A percentile compares a stretch with the other conserved stretches of the same genome.
phyloP scores from a whole-genome alignment of 495 filamentous ascomycete species.

The Penicillium angulare region DNA sequence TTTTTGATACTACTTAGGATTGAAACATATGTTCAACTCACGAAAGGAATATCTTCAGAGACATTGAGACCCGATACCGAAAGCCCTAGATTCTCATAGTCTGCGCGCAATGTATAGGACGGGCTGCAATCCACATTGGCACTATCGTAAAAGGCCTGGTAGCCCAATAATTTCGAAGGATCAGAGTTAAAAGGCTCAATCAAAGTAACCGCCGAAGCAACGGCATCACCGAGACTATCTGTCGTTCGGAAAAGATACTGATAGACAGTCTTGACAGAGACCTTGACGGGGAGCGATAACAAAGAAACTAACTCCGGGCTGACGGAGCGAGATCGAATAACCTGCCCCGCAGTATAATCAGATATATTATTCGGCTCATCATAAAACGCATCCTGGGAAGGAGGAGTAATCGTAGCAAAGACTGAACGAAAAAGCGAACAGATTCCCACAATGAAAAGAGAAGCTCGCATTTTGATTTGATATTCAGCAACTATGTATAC shows the following conservation, averaged over 20 bases:
- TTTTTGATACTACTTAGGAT: too few relatives aligned
- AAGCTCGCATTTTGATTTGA: too few relatives aligned
- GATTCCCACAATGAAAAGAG: too few relatives aligned
- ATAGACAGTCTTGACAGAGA: constrained; percentile 12
- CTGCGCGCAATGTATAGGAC: constrained; percentile 13
- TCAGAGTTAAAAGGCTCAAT: constrained; percentile 20
- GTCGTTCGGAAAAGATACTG: constrained; percentile 24
- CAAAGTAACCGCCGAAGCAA: constrained; percentile 18
- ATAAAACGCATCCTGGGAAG: not conserved
- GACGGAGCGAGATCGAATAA: constrained; percentile 18
- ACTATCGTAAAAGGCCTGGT: constrained; percentile 18
- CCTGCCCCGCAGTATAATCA: constrained; percentile 4
- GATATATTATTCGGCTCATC: not conserved
- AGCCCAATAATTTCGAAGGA: constrained; percentile 16
- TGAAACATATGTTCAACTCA: too few relatives aligned
- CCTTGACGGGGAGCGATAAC: constrained; percentile 2
- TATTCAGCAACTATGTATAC: too few relatives aligned
- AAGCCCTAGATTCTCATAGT: not conserved
- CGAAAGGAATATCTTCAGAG: not conserved
- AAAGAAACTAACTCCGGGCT: constrained; percentile 4
- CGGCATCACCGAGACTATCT: constrained; percentile 17
- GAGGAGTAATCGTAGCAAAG: not conserved
- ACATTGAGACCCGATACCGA: not conserved
- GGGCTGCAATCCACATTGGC: constrained; percentile 18
- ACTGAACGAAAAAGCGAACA: not conserved